A percentile compares a stretch with the other conserved stretches of the same genome.
These are phyloP conservation scores for Exophiala viscosa DNA, from an alignment of 2,329 filamentous ascomycete genomes.

Conservation along the genomic window DNA sequence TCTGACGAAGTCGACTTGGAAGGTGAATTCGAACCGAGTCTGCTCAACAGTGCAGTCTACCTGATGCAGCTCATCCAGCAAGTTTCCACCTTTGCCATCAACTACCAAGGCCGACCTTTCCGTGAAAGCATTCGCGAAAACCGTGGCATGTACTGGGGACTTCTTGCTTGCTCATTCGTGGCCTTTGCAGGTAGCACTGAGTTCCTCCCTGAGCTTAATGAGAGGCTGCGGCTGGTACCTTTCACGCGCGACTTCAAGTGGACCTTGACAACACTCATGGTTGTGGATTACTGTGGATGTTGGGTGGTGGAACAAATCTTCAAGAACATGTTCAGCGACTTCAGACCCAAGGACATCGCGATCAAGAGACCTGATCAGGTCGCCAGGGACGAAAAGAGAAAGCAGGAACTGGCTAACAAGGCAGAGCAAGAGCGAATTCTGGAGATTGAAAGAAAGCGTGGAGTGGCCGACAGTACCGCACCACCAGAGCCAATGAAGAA, in stretches of 20 bases:
- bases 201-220: constrained; percentile 91
- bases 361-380: constrained; percentile 81
- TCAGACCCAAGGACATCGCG: constrained; percentile 89
- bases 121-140: constrained; percentile 94
- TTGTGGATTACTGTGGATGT: constrained; percentile 81
- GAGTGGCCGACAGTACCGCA: constrained; percentile 23
- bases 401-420: constrained; percentile 53
- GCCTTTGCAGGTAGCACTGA: constrained; percentile 94
- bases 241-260: constrained; percentile 86
- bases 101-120: constrained; percentile 98
- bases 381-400: constrained; percentile 67
- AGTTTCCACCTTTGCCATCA: constrained; percentile 98
- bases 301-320: constrained; percentile 82
- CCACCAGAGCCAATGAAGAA: neutral
- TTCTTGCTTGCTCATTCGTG: constrained; percentile 81
- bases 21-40: constrained; percentile 86
- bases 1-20: constrained; percentile 75
- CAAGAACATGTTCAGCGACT: constrained; percentile 85
- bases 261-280: constrained; percentile 79
- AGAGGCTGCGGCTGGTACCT: constrained; percentile 85
- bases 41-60: constrained; percentile 95
- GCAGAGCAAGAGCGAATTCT: constrained; percentile 28
- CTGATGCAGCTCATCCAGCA: constrained; percentile 97
- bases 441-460: constrained; percentile 27
- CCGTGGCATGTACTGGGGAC: constrained; percentile 96